These are phyloP conservation scores for Penicillium odoratum DNA, from an alignment of 495 filamentous ascomycete species.

Conservation along the genomic window DNA sequence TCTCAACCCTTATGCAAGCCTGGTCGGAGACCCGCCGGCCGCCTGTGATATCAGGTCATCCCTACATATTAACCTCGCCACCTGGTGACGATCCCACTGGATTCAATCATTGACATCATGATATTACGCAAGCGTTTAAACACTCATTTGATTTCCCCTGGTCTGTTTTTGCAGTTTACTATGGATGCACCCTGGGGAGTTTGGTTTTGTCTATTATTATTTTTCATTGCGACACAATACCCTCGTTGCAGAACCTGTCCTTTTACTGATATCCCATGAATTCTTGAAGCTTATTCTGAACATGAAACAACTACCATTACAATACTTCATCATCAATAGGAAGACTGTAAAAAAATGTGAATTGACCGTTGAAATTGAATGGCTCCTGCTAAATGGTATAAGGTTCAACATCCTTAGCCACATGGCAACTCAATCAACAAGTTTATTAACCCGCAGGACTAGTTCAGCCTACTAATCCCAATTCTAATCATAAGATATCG, in stretches of 20 bases:
- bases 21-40: not conserved
- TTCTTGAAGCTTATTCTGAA: not conserved
- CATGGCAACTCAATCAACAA: not conserved
- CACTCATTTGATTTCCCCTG: slow-evolving; percentile 2
- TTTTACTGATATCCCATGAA: not conserved
- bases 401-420: not conserved
- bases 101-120: not conserved
- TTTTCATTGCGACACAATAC: not conserved
- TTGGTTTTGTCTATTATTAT: not conserved
- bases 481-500: not conserved
- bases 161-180: not conserved
- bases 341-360: not conserved
- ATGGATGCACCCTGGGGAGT: not conserved
- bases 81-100: not conserved
- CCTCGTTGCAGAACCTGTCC: not conserved
- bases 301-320: not conserved
- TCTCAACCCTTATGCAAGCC: slow-evolving; percentile 2
- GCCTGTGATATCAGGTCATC: slow-evolving; percentile 8
- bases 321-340: not conserved
- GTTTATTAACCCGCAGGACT: not conserved
- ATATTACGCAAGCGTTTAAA: slow-evolving; percentile 5
- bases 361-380: not conserved
- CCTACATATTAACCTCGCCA: not conserved
- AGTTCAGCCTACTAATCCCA: not conserved
- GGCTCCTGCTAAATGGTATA: not conserved